phyloP scores from a whole-genome alignment of 345 rosid genomes.

The Punica granatum region DNA sequence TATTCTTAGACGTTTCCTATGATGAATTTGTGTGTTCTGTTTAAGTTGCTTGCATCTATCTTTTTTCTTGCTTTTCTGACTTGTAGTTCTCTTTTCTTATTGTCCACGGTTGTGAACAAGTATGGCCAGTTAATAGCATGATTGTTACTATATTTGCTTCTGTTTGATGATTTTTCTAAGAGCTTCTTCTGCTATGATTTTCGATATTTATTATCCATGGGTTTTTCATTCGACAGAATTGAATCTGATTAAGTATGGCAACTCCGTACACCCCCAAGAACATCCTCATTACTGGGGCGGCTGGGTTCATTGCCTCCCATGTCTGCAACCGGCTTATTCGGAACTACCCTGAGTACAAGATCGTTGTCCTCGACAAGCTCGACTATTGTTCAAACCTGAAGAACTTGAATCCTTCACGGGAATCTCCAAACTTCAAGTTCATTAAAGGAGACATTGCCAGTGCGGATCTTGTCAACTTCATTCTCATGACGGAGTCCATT shows the following conservation, averaged over 20 bases:
- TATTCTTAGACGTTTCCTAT: neutral
- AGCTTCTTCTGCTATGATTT: neutral
- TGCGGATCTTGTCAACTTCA: conserved; percentile 44
- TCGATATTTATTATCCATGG: neutral
- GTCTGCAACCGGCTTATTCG: conserved; percentile 44
- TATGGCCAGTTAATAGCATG: too few relatives aligned
- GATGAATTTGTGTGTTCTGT: too few relatives aligned
- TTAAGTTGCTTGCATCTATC: too few relatives aligned
- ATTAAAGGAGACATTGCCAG: conserved; percentile 43
- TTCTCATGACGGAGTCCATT: conserved; percentile 39
- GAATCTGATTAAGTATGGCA: conserved; percentile 8
- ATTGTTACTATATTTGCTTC: neutral
- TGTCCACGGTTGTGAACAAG: too few relatives aligned
- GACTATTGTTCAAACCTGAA: conserved; percentile 42
- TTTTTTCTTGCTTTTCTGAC: too few relatives aligned
- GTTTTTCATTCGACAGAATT: neutral
- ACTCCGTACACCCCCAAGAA: conserved; percentile 27
- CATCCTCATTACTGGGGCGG: conserved; percentile 44
- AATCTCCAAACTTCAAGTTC: conserved; percentile 36
- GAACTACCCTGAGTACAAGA: conserved; percentile 42
- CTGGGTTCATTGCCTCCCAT: conserved; percentile 47
- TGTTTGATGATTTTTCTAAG: too few relatives aligned
- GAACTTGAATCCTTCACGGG: conserved; percentile 33
- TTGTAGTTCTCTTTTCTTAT: too few relatives aligned
- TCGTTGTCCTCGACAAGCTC: conserved; percentile 42